Evolutionary conservation across 2,329 filamentous ascomycete species (phyloP).

Genomic region (Alternaria angustiovoidea): DNA sequence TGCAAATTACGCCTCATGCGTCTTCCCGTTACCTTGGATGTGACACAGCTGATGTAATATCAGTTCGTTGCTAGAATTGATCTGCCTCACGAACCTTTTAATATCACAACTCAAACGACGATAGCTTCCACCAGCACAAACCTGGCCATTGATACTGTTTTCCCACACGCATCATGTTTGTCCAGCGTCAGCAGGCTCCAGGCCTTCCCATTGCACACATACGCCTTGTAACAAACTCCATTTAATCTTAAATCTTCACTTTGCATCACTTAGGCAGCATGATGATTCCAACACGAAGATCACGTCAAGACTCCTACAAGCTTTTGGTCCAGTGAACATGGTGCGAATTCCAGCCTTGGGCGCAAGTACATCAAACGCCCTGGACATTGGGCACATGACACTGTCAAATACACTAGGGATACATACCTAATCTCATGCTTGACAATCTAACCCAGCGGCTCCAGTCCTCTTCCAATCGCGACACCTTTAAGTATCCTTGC

Average conservation of each 20-base stretch:
- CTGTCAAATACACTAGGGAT: neutral
- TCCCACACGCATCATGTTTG: no score
- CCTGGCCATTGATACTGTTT: no score
- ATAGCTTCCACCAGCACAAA: no score
- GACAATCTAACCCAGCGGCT: slow-evolving; percentile 11
- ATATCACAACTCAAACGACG: neutral
- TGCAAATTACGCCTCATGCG: neutral
- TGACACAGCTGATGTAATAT: neutral
- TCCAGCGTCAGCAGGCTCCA: no score
- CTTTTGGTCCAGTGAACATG: neutral
- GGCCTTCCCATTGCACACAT: no score
- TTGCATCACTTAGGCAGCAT: neutral
- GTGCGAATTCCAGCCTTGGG: neutral
- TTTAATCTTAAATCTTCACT: no score
- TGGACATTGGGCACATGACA: neutral
- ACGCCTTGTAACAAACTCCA: no score
- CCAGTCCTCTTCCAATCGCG: slow-evolving; percentile 6
- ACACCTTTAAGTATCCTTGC: slow-evolving; percentile 6
- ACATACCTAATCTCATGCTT: neutral
- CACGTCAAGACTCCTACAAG: neutral
- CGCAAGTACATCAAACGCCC: slow-evolving; percentile 28
- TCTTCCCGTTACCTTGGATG: neutral
- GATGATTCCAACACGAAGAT: neutral
- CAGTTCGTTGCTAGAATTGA: neutral
- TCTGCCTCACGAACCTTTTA: neutral